Evolutionary conservation across 345 rosid genomes (phyloP).

Genomic region (Boechera retrofracta): DNA sequence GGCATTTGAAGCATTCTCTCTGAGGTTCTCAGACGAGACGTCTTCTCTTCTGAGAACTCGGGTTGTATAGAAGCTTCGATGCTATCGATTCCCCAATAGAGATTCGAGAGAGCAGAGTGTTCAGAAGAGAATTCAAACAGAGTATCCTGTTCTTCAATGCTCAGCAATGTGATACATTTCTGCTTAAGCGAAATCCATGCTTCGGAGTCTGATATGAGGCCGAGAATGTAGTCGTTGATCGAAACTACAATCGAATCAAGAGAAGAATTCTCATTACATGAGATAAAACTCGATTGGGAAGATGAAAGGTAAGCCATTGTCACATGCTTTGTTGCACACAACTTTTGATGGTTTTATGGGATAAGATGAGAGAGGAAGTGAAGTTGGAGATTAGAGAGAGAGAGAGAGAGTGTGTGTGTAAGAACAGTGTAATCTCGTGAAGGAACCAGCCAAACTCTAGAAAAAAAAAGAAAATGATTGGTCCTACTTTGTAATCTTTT

Average conservation of each 20-base stretch:
- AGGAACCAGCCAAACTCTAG: conserved; percentile 49
- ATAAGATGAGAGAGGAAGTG: conserved; percentile 41
- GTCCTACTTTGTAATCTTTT: conserved; percentile 44
- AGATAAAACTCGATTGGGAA: conserved; percentile 34
- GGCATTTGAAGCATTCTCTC: conserved; percentile 91
- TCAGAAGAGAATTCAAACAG: conserved; percentile 65
- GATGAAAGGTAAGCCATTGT: conserved; percentile 53
- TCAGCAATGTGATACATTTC: conserved; percentile 53
- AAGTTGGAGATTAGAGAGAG: conserved; percentile 28
- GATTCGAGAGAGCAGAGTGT: conserved; percentile 68
- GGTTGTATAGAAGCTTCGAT: conserved; percentile 63
- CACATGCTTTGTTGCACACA: conserved; percentile 19
- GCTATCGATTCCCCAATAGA: conserved; percentile 74
- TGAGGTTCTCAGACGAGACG: conserved; percentile 49
- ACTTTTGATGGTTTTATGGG: conserved; percentile 34
- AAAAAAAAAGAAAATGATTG: conserved; percentile 40
- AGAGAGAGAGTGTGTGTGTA: conserved; percentile 2
- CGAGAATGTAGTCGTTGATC: conserved; percentile 52
- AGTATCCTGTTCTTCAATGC: conserved; percentile 45
- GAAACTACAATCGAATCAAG: conserved; percentile 56
- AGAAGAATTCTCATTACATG: conserved; percentile 48
- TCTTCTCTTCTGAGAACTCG: conserved; percentile 47
- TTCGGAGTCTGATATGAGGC: conserved; percentile 40
- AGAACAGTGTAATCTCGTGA: conserved; percentile 45
- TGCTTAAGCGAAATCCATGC: conserved; percentile 54